Conservation (phyloP, 2,329 filamentous ascomycete genomes). For the Raffaelea arxii region DNA sequence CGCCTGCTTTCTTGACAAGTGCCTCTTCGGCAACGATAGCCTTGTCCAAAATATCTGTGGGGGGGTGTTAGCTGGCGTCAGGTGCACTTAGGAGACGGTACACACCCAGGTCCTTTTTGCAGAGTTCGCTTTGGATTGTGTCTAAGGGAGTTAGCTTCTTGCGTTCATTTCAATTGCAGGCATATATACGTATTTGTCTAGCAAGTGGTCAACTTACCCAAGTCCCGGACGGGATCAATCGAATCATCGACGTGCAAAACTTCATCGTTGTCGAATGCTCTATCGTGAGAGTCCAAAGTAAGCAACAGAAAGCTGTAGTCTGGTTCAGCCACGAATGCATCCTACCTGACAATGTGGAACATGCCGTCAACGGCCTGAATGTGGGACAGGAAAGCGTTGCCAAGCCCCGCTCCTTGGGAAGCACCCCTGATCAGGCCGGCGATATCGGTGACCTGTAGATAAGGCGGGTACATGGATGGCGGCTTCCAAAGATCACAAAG, state of each 20-base stretch:
- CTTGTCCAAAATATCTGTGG: constrained; percentile 28
- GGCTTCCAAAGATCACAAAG: constrained; percentile 35
- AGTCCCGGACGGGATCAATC: constrained; percentile 32
- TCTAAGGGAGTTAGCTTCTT: constrained; percentile 16
- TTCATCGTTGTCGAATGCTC: constrained; percentile 34
- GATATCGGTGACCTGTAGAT: constrained; percentile 35
- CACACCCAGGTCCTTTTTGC: constrained; percentile 29
- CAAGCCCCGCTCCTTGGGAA: constrained; percentile 31
- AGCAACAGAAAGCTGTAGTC: too few relatives aligned
- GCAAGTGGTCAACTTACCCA: constrained; percentile 21
- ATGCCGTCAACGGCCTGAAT: constrained; percentile 36
- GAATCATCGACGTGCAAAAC: constrained; percentile 36
- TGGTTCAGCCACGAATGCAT: not conserved
- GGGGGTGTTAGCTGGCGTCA: not conserved
- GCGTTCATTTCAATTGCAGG: too few relatives aligned
- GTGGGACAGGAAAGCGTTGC: constrained; percentile 34
- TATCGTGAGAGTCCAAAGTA: constrained; percentile 8
- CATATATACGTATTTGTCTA: too few relatives aligned
- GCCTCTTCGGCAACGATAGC: constrained; percentile 28
- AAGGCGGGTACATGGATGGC: constrained; percentile 33
- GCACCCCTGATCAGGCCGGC: constrained; percentile 35
- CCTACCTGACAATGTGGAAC: constrained; percentile 32
- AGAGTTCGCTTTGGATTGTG: constrained; percentile 29
- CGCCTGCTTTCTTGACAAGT: constrained; percentile 30
- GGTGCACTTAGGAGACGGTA: not conserved